These are phyloP conservation scores for Multifurca ochricompacta DNA, from an alignment of 768 basidiomycete genomes.

Conservation along the genomic window DNA sequence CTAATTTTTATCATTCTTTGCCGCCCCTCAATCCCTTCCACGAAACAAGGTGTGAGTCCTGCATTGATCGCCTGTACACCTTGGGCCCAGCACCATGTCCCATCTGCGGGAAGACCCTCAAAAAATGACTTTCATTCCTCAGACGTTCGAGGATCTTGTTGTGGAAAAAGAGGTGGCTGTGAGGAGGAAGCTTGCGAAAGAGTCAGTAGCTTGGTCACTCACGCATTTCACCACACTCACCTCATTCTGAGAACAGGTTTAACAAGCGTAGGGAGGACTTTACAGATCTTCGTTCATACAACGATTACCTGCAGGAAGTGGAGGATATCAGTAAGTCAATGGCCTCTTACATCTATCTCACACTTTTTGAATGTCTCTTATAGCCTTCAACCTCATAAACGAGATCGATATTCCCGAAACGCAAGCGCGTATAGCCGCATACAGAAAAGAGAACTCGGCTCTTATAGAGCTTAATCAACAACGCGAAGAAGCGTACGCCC, in stretches of 20 bases:
- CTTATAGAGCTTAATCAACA: constrained; percentile 79
- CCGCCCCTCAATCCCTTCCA: not conserved
- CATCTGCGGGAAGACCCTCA: constrained; percentile 75
- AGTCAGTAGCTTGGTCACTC: constrained; percentile 41
- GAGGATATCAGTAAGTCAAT: constrained; percentile 72
- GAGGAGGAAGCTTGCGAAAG: constrained; percentile 78
- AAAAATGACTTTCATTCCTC: constrained; percentile 95
- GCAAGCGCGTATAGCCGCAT: constrained; percentile 72
- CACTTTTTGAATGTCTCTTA: not conserved
- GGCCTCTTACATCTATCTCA: constrained; percentile 20
- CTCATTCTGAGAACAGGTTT: constrained; percentile 47
- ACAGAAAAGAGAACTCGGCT: constrained; percentile 73
- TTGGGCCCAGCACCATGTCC: constrained; percentile 96
- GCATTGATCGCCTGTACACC: constrained; percentile 93
- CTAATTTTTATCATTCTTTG: not conserved
- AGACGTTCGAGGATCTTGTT: constrained; percentile 86
- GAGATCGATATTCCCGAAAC: constrained; percentile 75
- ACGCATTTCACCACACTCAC: not conserved
- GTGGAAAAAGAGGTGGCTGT: constrained; percentile 95
- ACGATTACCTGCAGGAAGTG: constrained; percentile 93
- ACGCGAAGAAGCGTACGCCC: constrained; percentile 70
- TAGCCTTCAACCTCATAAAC: constrained; percentile 90
- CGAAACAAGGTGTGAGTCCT: constrained; percentile 83
- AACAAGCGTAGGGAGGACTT: constrained; percentile 94
- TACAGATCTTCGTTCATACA: constrained; percentile 66